phyloP scores from a whole-genome alignment of 768 basidiomycete species.

The Phaeolepiota aurea region DNA sequence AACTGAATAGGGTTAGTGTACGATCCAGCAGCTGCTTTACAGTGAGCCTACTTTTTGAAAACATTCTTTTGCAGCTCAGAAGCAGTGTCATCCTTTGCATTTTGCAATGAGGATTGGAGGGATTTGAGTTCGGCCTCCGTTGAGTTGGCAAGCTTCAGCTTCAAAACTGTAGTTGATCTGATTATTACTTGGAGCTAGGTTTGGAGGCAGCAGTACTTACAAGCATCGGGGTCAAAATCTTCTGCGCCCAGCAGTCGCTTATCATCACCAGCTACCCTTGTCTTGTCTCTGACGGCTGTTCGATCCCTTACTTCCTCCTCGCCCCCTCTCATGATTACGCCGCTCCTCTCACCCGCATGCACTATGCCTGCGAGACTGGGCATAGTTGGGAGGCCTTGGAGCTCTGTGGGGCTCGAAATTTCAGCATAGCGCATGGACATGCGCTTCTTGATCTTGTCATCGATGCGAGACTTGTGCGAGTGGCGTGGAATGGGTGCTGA shows the following conservation, averaged over 20 bases:
- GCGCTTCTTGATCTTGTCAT: slow-evolving; percentile 95
- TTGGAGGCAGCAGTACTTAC: slow-evolving; percentile 56
- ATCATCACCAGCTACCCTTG: slow-evolving; percentile 43
- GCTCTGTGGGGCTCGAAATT: slow-evolving; percentile 62
- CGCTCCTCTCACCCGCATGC: slow-evolving; percentile 15
- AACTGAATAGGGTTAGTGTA: no score
- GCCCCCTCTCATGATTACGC: slow-evolving; percentile 19
- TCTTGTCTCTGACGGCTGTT: slow-evolving; percentile 25
- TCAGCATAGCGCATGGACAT: slow-evolving; percentile 93
- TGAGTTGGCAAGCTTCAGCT: slow-evolving; percentile 82
- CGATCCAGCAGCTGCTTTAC: not conserved
- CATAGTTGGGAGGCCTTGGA: slow-evolving; percentile 38
- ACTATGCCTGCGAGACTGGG: slow-evolving; percentile 15
- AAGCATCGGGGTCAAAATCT: slow-evolving; percentile 82
- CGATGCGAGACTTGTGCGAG: slow-evolving; percentile 46
- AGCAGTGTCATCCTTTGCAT: slow-evolving; percentile 64
- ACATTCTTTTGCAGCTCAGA: slow-evolving; percentile 85
- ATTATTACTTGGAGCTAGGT: no score
- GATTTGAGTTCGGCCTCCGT: slow-evolving; percentile 74
- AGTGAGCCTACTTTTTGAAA: slow-evolving; percentile 73
- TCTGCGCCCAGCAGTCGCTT: slow-evolving; percentile 64
- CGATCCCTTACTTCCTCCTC: slow-evolving; percentile 43
- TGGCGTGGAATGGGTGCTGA: slow-evolving; percentile 26
- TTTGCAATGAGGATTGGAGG: slow-evolving; percentile 67
- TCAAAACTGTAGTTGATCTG: slow-evolving; percentile 49